Evolutionary conservation across 352 stramenopile genomes (phyloP), one percentile per base, ranked within the genome.

Genomic region (Phytopythium chamaehyphon): DNA sequence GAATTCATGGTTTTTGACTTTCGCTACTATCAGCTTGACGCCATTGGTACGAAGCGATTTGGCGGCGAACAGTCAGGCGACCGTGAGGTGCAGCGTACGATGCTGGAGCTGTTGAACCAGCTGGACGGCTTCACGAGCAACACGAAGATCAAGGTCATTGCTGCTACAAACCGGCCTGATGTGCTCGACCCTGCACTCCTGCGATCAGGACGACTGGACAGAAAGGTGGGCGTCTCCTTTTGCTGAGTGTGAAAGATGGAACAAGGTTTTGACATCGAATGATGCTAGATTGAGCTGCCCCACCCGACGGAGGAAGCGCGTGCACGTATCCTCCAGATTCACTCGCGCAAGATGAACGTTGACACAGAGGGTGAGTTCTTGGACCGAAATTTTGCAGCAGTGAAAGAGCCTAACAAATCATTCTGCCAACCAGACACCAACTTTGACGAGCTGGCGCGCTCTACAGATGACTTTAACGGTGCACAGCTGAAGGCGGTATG

Each of bases 101-200:
- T 99, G 96, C 74, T 99, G 40, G 97, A 99, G 76, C 83, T 99
- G 42, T 75, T 99, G 36, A 98, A 96, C 72, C 96, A 99, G 76
- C 75, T 99, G 35, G 97, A 99, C 71, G 97, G 97, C 2, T 99
- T 99, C 73, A 97, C 79, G 42, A 97, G 81, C 60, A 98, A 99
- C 70, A 96, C 98, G 47, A 98, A 98, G 67, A 99, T 99, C 73
- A 99, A 99, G 81, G 94, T 98, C 33, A 99, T 99, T 58, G 96
- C 96, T 6, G 97, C 97, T 10, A 99, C 96, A 24, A 99, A 99
- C 73, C 83, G 96, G 51, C 90, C 90, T 22, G 92, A 98, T 69
- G 96, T 98, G 40, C 65, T 99, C 45, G 96, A 99, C 71, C 96
- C 96, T 22, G 96, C 96, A 14, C 76, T 99, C 37, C 73, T 99